These are phyloP conservation scores for Chrysosporium queenslandicum DNA, from an alignment of 2,329 filamentous ascomycete species.

Conservation along the genomic window DNA sequence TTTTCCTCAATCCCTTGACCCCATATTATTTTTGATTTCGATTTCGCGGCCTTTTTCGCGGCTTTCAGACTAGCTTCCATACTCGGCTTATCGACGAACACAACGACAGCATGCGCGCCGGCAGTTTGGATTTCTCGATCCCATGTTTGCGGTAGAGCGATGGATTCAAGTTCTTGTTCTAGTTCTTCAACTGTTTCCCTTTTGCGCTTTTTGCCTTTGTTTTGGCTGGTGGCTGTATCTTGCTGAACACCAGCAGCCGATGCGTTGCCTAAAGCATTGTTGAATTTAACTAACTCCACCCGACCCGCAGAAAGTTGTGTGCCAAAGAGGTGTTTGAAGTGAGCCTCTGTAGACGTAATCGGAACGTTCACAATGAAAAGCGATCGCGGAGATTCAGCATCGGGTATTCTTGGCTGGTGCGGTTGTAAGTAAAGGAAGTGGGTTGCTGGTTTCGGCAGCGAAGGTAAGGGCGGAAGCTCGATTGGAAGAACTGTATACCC, in stretches of 20 bases:
- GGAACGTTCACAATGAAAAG: constrained; percentile 89
- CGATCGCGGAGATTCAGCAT: constrained; percentile 62
- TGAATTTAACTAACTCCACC: constrained; percentile 69
- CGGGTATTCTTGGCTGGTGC: constrained; percentile 69
- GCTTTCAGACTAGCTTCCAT: constrained; percentile 68
- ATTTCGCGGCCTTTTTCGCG: constrained; percentile 50
- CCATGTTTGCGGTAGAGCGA: constrained; percentile 62
- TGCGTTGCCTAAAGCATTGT: constrained; percentile 40
- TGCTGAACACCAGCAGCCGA: constrained; percentile 19
- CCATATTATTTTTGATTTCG: constrained; percentile 49
- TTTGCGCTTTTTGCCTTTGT: constrained; percentile 47
- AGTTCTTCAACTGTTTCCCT: constrained; percentile 39
- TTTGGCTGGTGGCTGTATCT: constrained; percentile 1
- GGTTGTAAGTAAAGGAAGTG: constrained; percentile 83
- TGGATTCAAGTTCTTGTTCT: constrained; percentile 48
- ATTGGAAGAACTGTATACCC: constrained; percentile 63
- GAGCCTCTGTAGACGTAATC: constrained; percentile 65
- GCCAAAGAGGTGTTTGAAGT: constrained; percentile 66
- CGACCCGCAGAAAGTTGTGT: constrained; percentile 64
- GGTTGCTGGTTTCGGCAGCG: constrained; percentile 52
- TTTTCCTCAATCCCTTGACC: constrained; percentile 50
- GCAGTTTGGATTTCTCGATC: constrained; percentile 58
- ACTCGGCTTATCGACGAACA: constrained; percentile 74
- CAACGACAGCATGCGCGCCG: constrained; percentile 67
- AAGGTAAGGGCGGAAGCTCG: constrained; percentile 52